A percentile compares a stretch with the other conserved stretches of the same genome.
Conservation (phyloP, 306 rosid species). For the Morella rubra region DNA sequence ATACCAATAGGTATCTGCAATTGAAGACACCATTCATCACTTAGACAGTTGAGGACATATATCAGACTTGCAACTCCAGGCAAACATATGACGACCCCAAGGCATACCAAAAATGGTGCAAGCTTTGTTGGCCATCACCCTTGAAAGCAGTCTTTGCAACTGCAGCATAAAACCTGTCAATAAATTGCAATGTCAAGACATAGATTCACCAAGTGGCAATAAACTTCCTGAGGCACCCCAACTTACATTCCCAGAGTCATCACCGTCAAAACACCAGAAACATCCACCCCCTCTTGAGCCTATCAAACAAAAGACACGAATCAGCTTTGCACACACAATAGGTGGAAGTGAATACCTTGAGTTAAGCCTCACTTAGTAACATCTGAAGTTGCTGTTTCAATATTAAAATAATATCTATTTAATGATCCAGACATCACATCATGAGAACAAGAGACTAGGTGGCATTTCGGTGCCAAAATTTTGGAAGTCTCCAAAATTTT, state of each 20-base stretch:
- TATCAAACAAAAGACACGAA: conserved; percentile 32
- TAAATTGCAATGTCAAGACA: conserved; percentile 24
- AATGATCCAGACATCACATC: neutral
- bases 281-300: conserved; percentile 82
- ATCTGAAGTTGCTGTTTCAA: conserved; percentile 12
- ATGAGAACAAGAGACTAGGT: too few relatives aligned
- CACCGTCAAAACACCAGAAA: conserved; percentile 84
- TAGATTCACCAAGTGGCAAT: conserved; percentile 13
- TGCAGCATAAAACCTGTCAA: conserved; percentile 83
- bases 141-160: conserved; percentile 87
- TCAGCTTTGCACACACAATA: conserved; percentile 24
- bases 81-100: conserved; percentile 17
- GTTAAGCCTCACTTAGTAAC: conserved; percentile 20
- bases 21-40: neutral
- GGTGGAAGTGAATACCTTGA: conserved; percentile 13
- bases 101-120: conserved; percentile 92
- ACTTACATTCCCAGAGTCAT: conserved; percentile 94
- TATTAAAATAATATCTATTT: neutral
- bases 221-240: conserved; percentile 26
- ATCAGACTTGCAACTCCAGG: neutral
- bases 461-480: too few relatives aligned
- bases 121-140: conserved; percentile 94
- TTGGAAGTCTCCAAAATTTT: too few relatives aligned
- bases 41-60: neutral
- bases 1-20: neutral